Evolutionary conservation across 2,329 filamentous ascomycete species (phyloP).

Genomic region (Penicillium thymicola): DNA sequence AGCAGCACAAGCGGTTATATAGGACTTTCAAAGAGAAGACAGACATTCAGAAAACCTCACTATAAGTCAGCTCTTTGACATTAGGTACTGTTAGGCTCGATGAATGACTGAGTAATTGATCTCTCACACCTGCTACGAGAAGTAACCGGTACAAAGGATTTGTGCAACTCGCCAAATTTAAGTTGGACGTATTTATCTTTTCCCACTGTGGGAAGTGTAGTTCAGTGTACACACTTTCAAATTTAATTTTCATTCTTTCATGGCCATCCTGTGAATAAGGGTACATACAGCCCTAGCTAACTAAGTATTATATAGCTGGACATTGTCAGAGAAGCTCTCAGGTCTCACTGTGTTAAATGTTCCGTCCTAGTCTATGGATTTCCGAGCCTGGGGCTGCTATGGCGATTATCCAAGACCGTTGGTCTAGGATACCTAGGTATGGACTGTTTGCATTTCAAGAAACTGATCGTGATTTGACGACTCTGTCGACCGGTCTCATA

Average conservation of each 20-base stretch:
- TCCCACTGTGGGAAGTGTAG: neutral
- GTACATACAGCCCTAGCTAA: neutral
- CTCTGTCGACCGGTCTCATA: too few relatives aligned
- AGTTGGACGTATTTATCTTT: neutral
- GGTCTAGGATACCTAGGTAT: neutral
- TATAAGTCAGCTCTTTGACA: neutral
- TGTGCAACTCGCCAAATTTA: neutral
- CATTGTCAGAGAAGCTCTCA: neutral
- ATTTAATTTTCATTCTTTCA: neutral
- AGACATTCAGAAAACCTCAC: neutral
- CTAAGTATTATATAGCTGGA: neutral
- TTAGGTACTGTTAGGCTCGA: too few relatives aligned
- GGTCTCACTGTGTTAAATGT: neutral
- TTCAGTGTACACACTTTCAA: neutral
- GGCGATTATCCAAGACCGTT: neutral
- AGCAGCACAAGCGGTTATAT: constrained; percentile 76
- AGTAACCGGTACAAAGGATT: neutral
- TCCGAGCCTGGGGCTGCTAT: neutral
- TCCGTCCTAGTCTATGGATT: neutral
- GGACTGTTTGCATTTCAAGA: neutral
- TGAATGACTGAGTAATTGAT: neutral
- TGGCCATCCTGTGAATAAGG: neutral
- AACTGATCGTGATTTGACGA: neutral
- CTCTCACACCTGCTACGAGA: neutral
- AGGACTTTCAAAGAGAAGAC: neutral